Conservation (phyloP, 2,329 filamentous ascomycete genomes). For the Pseudocercospora cruenta region DNA sequence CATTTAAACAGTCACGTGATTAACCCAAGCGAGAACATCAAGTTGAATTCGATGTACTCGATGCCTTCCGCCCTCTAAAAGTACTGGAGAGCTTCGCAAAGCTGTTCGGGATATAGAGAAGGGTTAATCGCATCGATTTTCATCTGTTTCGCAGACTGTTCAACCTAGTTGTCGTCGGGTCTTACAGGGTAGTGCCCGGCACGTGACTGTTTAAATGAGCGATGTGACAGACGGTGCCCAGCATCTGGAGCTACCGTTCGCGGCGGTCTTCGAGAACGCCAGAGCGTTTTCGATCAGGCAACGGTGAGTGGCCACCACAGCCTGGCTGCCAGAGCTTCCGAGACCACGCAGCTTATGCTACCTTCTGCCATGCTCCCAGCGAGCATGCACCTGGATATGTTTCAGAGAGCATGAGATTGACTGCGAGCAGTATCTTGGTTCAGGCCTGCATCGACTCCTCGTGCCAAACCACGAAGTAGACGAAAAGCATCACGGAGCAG, state of each 20-base stretch:
- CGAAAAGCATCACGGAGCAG: conserved; percentile 26
- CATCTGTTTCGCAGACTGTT: no score
- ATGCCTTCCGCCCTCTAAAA: no score
- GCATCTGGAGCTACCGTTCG: conserved; percentile 21
- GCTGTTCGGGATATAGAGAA: no score
- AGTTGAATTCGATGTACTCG: no score
- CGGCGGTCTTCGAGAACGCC: conserved; percentile 29
- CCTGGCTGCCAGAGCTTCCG: conserved; percentile 18
- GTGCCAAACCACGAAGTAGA: conserved; percentile 10
- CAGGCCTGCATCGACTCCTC: not conserved
- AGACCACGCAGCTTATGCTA: conserved; percentile 17
- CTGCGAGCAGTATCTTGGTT: not conserved
- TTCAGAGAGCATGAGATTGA: conserved; percentile 18
- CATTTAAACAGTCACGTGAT: no score
- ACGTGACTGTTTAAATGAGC: no score
- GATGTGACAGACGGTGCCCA: no score
- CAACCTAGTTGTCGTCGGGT: no score
- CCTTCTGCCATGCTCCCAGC: conserved; percentile 4
- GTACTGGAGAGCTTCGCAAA: no score
- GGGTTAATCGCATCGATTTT: no score
- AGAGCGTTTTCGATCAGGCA: conserved; percentile 17
- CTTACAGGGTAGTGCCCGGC: no score
- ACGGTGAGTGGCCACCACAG: conserved; percentile 26
- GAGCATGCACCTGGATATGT: conserved; percentile 14
- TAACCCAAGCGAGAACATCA: no score